Conservation (phyloP, 2,329 filamentous ascomycete genomes). For the Didymella keratinophila region DNA sequence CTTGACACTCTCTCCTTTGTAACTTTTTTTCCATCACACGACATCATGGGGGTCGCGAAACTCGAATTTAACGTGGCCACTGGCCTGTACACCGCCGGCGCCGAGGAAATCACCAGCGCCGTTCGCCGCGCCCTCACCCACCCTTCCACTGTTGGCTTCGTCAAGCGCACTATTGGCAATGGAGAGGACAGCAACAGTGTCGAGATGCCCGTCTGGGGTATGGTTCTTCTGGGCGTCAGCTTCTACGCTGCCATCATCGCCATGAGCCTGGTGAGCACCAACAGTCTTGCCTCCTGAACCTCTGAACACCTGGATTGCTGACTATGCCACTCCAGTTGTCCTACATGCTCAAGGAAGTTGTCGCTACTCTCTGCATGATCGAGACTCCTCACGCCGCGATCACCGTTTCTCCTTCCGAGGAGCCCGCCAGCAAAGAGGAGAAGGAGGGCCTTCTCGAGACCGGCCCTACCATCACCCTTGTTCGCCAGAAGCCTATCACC, state of each 20-base stretch:
- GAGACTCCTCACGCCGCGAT: conserved; percentile 66
- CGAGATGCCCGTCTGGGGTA: conserved; percentile 44
- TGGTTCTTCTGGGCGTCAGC: conserved; percentile 44
- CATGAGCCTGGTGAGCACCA: conserved; percentile 50
- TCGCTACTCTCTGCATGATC: conserved; percentile 69
- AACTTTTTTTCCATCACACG: conserved; percentile 7
- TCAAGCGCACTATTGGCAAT: conserved; percentile 39
- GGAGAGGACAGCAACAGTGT: conserved; percentile 23
- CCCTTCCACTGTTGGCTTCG: conserved; percentile 29
- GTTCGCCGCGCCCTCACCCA: conserved; percentile 45
- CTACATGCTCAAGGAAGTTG: conserved; percentile 68
- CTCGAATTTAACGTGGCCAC: conserved; percentile 15
- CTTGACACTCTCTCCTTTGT: conserved; percentile 15
- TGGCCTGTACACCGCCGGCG: conserved; percentile 13
- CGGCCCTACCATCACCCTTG: conserved; percentile 52
- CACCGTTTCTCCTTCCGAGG: conserved; percentile 58
- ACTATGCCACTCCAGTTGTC: conserved; percentile 35
- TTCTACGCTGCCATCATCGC: conserved; percentile 53
- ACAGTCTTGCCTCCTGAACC: conserved; percentile 13
- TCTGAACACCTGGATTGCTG: conserved; percentile 11
- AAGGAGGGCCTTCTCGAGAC: conserved; percentile 51
- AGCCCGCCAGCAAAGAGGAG: conserved; percentile 53
- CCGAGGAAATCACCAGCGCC: conserved; percentile 38
- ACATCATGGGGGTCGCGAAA: conserved; percentile 13
- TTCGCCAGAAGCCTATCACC: conserved; percentile 67